Evolutionary conservation across 2,329 filamentous ascomycete genomes (phyloP), one percentile per base, ranked within the genome.

Genomic region (Rhexocercosporidium sp.): DNA sequence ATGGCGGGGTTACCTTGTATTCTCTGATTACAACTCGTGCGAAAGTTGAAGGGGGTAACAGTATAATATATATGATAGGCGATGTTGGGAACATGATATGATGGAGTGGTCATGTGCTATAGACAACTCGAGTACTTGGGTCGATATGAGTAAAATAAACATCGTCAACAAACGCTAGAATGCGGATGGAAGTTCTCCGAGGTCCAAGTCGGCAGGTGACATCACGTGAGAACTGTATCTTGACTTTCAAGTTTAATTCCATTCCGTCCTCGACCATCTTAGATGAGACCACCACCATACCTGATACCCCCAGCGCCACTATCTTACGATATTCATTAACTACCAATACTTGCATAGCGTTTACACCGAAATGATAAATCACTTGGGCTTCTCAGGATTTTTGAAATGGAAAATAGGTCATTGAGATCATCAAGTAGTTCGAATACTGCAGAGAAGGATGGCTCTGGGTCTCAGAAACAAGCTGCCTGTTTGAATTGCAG

Each of bases 401-500:
- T 65, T 60, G 59, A 59, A 31, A 72, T 72, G 68, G 69, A 71
- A 54, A 59, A 65, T 44, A 65, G 62, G 22, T 70, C 72, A 20
- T 66, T 70, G 67, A 68, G 62, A 29, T 71, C 72, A 25, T 69
- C 71, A 65, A 69, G 71, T 22, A 72, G 71, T 61, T 71, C 72
- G 6, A 74, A 63, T 25, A 69, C 69, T 39, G 62, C 68, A 3
- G 71, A 69, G 46, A 71, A 72, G 51, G 66, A 57, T 54, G 66
- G 39, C 34, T n/a, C 34, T 20, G 56, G 20, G 14, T 44, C 22
- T 29, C 57, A 29, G 5, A 77, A 77, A 60, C 75, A 77, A 62
- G 86, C 88, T 11, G 88, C 88, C 47, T 90, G 88, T 77, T 80
- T 90, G 46, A 86, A 84, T 67, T 92, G 89, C 74, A 84, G 89